Percentiles rank a stretch among this genome's conserved stretches.
Conservation (phyloP, 179 eudicot genomes). For the Monotropa hypopitys region DNA sequence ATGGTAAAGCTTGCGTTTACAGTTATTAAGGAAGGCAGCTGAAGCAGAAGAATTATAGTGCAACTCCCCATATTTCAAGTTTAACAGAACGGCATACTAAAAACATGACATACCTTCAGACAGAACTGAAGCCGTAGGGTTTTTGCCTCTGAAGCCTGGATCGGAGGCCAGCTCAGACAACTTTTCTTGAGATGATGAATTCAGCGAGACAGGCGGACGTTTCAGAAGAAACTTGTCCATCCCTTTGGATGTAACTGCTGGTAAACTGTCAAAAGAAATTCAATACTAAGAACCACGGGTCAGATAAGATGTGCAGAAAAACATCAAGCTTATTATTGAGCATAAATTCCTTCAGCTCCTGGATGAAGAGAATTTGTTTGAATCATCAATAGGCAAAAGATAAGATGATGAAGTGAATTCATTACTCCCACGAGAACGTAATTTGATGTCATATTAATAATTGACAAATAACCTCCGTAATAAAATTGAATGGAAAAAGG, state of each 20-base stretch:
- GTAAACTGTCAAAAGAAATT: slow-evolving; percentile 20
- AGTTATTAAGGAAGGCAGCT: background rate
- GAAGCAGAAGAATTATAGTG: background rate
- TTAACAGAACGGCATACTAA: background rate
- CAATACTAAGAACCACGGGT: background rate
- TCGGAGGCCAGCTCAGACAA: slow-evolving; percentile 43
- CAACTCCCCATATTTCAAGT: background rate
- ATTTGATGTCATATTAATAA: background rate
- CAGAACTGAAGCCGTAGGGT: slow-evolving; percentile 17
- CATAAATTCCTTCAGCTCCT: background rate
- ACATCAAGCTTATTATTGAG: background rate
- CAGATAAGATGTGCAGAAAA: background rate
- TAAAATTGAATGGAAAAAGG: background rate
- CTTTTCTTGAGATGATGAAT: slow-evolving; percentile 48
- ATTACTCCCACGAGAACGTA: background rate
- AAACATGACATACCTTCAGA: slow-evolving; percentile 49
- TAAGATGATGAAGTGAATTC: too few relatives aligned
- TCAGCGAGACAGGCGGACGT: slow-evolving; percentile 58
- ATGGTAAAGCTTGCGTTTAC: background rate
- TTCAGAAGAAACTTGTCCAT: slow-evolving; percentile 43
- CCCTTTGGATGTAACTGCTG: slow-evolving; percentile 31
- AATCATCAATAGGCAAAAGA: background rate
- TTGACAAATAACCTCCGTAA: background rate
- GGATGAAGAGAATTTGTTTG: background rate
- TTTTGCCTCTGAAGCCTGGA: slow-evolving; percentile 33